Conservation (phyloP, 2,329 filamentous ascomycete species). For the Cladophialophora yegresii region DNA sequence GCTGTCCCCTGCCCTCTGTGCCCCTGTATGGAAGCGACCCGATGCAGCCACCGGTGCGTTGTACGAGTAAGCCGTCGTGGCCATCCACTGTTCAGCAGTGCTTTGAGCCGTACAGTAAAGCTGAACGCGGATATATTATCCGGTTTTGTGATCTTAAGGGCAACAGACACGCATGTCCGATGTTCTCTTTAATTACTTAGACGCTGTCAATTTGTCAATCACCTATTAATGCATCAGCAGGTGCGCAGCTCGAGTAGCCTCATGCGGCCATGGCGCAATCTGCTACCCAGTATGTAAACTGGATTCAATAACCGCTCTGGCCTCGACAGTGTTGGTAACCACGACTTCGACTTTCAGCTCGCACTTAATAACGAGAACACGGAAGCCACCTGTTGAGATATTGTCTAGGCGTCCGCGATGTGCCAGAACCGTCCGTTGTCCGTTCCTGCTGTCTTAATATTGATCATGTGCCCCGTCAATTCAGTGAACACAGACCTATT, state of each 20-base stretch:
- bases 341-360: neutral
- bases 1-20: neutral
- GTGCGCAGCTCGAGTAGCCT: neutral
- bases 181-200: neutral
- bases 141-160: neutral
- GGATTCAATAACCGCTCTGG: neutral
- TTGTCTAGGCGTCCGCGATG: neutral
- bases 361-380: neutral
- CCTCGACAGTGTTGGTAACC: neutral
- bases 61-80: neutral
- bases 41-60: neutral
- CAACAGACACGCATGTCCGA: neutral
- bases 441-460: neutral
- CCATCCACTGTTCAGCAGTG: neutral
- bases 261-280: neutral
- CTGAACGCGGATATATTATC: neutral
- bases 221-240: neutral
- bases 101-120: neutral
- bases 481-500: neutral
- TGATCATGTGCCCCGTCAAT: neutral
- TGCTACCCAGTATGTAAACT: neutral
- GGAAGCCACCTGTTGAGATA: neutral
- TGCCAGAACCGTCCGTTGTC: neutral
- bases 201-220: neutral
- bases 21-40: neutral